These are phyloP conservation scores for Sporobolomyces roseus DNA, from an alignment of 768 basidiomycete genomes.

Conservation along the genomic window DNA sequence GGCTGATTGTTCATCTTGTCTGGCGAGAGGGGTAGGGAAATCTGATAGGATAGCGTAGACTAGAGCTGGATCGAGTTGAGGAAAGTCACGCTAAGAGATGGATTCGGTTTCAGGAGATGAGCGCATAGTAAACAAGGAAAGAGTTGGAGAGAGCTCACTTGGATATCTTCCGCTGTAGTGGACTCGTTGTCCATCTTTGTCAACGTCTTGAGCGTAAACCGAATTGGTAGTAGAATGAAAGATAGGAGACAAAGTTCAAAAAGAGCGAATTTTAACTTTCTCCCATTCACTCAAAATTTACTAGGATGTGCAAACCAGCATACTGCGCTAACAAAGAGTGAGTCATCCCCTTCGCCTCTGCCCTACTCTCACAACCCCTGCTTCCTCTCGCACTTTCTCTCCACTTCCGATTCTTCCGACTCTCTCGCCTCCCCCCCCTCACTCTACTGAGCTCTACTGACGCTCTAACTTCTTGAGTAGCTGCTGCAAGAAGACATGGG, in stretches of 20 bases:
- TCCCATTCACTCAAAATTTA: neutral
- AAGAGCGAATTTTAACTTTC: neutral
- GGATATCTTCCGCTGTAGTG: neutral
- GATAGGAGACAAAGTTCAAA: neutral
- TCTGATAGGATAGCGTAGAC: slow-evolving; percentile 37
- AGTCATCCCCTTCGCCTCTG: neutral
- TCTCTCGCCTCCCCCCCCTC: neutral
- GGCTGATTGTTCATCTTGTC: slow-evolving; percentile 8
- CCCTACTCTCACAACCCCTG: neutral
- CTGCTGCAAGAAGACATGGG: slow-evolving; percentile 4
- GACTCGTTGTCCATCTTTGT: neutral
- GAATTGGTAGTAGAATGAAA: too few species aligned
- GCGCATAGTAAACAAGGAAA: neutral
- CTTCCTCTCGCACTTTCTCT: neutral
- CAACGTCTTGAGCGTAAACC: too few species aligned
- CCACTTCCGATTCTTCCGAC: neutral
- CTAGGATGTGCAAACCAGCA: slow-evolving; percentile 9
- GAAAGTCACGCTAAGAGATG: slow-evolving; percentile 22
- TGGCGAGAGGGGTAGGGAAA: slow-evolving; percentile 9
- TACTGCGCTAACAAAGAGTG: slow-evolving; percentile 6
- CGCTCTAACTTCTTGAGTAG: neutral
- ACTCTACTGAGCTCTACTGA: neutral
- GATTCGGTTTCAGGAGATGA: neutral
- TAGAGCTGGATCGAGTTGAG: slow-evolving; percentile 33
- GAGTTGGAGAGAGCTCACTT: neutral